phyloP scores from a whole-genome alignment of 2,329 filamentous ascomycete genomes.

The Ophiostoma ulmi region DNA sequence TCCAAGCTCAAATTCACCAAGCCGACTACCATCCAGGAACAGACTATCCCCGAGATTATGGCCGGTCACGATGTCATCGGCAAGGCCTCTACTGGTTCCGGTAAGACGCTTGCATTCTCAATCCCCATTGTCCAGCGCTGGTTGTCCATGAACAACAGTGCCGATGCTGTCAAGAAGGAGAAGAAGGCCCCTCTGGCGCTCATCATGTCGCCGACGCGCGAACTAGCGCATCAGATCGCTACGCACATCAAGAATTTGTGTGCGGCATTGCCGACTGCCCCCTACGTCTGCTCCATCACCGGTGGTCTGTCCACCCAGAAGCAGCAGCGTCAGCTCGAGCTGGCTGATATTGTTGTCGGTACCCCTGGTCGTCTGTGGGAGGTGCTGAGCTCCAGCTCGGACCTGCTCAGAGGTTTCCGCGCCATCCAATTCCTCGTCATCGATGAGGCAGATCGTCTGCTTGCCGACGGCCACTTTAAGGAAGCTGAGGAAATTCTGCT shows the following conservation, averaged over 20 bases:
- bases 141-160: slow-evolving; percentile 41
- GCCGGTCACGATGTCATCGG: slow-evolving; percentile 87
- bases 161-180: slow-evolving; percentile 35
- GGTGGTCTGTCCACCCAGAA: slow-evolving; percentile 93
- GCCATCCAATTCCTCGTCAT: slow-evolving; percentile 77
- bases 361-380: slow-evolving; percentile 95
- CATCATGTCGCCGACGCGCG: slow-evolving; percentile 84
- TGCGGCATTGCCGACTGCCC: slow-evolving; percentile 52
- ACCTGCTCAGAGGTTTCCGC: slow-evolving; percentile 65
- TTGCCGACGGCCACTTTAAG: slow-evolving; percentile 92
- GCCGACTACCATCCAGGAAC: slow-evolving; percentile 76
- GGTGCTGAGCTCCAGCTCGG: slow-evolving; percentile 70
- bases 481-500: slow-evolving; percentile 85
- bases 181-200: slow-evolving; percentile 59
- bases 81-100: slow-evolving; percentile 92
- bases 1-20: slow-evolving; percentile 72
- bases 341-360: slow-evolving; percentile 86
- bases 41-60: slow-evolving; percentile 75
- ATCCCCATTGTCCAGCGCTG: slow-evolving; percentile 88
- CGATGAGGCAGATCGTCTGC: slow-evolving; percentile 86
- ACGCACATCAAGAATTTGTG: slow-evolving; percentile 76
- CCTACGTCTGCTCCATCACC: slow-evolving; percentile 81
- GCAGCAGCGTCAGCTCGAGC: slow-evolving; percentile 76
- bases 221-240: slow-evolving; percentile 86
- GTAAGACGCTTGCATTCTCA: slow-evolving; percentile 91